These are phyloP conservation scores for Posidonia australis DNA, from an alignment of 106 monocot genomes.

Conservation along the genomic window DNA sequence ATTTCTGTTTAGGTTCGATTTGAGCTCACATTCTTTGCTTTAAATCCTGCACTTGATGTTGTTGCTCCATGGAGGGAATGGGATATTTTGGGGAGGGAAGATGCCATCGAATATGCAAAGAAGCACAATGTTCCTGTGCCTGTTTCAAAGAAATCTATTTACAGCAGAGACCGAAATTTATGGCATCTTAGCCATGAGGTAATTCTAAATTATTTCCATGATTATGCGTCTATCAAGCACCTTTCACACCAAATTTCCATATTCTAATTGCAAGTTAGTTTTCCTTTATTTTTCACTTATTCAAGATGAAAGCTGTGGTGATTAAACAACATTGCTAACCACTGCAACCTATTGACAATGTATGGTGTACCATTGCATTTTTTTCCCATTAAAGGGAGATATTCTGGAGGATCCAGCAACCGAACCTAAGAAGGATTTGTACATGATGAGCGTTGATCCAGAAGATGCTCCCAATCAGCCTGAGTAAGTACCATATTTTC, in stretches of 20 bases:
- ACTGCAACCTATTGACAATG: neutral
- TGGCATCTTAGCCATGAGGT: constrained; percentile 99
- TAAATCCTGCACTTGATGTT: constrained; percentile 82
- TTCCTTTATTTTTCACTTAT: neutral
- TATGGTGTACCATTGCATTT: no score
- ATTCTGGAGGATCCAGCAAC: constrained; percentile 86
- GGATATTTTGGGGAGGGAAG: constrained; percentile 91
- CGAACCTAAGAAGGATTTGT: constrained; percentile 91
- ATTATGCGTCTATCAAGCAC: no score
- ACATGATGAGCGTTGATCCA: constrained; percentile 82
- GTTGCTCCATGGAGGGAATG: constrained; percentile 99
- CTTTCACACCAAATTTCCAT: no score
- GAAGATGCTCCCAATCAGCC: constrained; percentile 70
- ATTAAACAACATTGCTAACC: neutral
- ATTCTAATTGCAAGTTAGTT: neutral
- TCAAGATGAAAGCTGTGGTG: neutral
- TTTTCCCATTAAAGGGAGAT: constrained; percentile 58
- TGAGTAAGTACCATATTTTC: constrained; percentile 36
- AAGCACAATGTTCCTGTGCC: constrained; percentile 84
- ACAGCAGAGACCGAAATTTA: constrained; percentile 94
- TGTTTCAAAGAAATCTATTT: constrained; percentile 91
- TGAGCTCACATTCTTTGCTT: constrained; percentile 80
- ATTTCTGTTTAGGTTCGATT: constrained; percentile 59
- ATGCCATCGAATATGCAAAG: constrained; percentile 94
- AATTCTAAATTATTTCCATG: constrained; percentile 1